These are phyloP conservation scores for Paramecium sexaurelia DNA, from an alignment of 73 alveolate species.

Conservation along the genomic window DNA sequence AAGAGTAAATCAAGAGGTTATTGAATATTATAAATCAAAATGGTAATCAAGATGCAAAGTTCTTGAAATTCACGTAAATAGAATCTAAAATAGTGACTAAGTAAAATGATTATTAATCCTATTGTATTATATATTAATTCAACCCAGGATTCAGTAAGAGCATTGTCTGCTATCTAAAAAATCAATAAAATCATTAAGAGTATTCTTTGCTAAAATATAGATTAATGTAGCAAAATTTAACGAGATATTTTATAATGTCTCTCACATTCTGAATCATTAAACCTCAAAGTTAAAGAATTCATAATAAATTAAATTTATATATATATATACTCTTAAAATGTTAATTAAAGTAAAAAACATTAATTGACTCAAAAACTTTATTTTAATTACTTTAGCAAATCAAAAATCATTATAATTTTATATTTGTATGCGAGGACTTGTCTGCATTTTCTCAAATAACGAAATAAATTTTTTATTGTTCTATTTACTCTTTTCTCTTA, in stretches of 20 bases:
- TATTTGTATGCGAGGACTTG: neutral
- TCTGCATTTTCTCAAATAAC: neutral
- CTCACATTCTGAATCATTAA: neutral
- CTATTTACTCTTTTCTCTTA: neutral
- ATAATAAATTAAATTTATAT: neutral
- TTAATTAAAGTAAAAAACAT: neutral
- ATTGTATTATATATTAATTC: neutral
- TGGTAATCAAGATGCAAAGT: neutral
- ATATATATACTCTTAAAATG: neutral
- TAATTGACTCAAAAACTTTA: neutral
- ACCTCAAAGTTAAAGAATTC: neutral
- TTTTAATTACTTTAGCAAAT: neutral
- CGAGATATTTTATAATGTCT: neutral
- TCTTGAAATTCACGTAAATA: neutral
- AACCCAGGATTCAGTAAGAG: neutral
- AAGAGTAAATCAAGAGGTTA: neutral
- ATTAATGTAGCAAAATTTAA: neutral
- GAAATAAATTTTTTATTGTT: neutral
- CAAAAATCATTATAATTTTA: neutral
- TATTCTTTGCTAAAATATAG: neutral
- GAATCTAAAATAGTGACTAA: neutral
- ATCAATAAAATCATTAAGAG: neutral
- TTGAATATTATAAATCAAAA: neutral
- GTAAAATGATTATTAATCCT: neutral
- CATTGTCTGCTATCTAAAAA: neutral